These are phyloP conservation scores for Trametes elegans DNA, from an alignment of 768 basidiomycete species.

Conservation along the genomic window DNA sequence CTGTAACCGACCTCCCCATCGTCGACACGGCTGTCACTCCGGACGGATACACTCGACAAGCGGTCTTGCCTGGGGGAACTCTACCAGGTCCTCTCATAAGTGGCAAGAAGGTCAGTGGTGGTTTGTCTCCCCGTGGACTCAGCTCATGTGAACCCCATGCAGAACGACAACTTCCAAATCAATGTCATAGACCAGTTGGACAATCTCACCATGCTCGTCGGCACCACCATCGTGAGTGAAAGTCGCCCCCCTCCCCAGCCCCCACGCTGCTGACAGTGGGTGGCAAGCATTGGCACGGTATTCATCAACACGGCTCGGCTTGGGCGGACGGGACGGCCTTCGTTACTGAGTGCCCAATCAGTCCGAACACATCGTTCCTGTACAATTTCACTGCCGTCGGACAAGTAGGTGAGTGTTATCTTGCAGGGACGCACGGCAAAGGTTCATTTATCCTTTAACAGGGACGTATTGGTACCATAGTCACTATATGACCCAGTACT, in stretches of 20 bases:
- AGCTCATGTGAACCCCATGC: not conserved
- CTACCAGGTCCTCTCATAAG: slow-evolving; percentile 15
- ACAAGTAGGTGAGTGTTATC: slow-evolving; percentile 20
- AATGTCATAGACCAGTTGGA: slow-evolving; percentile 10
- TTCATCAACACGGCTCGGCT: slow-evolving; percentile 39
- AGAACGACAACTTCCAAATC: slow-evolving; percentile 7
- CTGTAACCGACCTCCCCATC: slow-evolving; percentile 4
- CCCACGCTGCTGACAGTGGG: not conserved
- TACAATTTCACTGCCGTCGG: slow-evolving; percentile 32
- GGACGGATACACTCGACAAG: slow-evolving; percentile 9
- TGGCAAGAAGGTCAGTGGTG: slow-evolving; percentile 8
- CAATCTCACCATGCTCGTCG: slow-evolving; percentile 8
- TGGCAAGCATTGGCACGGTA: slow-evolving; percentile 40
- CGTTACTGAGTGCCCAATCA: slow-evolving; percentile 37
- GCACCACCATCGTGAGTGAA: slow-evolving; percentile 8
- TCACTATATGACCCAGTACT: slow-evolving; percentile 36
- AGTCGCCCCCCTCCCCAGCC: too few relatives aligned
- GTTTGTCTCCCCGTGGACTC: too few relatives aligned
- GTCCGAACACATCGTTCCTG: slow-evolving; percentile 34
- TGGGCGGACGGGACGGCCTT: slow-evolving; percentile 45
- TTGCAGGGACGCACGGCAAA: too few relatives aligned
- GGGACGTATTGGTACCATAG: slow-evolving; percentile 36
- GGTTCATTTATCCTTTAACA: too few relatives aligned
- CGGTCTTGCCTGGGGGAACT: slow-evolving; percentile 6
- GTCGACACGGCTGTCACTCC: slow-evolving; percentile 5